Base-by-base conservation (phyloP, 2,329 filamentous ascomycete genomes). In the Alternaria rosae region DNA sequence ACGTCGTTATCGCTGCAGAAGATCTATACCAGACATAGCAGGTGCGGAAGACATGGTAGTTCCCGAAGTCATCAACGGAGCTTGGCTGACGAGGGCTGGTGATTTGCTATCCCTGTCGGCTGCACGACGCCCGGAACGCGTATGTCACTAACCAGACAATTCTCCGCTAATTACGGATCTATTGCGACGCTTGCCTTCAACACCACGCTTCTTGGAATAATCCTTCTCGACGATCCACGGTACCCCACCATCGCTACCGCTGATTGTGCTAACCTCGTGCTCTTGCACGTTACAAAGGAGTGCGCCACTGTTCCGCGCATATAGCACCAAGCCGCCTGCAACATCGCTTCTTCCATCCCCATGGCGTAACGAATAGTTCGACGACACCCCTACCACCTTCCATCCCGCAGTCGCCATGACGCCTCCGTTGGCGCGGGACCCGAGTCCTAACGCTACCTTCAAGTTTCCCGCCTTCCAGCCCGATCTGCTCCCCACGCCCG, bases 401-500 rank as follows among this genome's bases (percentile, higher is more conserved):
- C 32, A 54, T 38, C 59, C 58, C 44, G 53, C 65, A 62, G 59
- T 66, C 70, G 67, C 67, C 50, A 78, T 78, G 75, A 67, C 69
- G 51, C 68, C 75, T 23, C 69, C 65, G 48, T 70, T 73, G 61
- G 72, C 70, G 54, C 65, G 69, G 54, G 74, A 76, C 62, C 57
- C 73, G 54, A 73, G 68, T 57, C 66, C 76, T 54, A 69, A 75
- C 38, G 68, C 75, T 64, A 83, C 76, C 12, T 80, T 80, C 72
- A 81, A 81, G 63, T 84, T 84, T 70, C 82, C 82, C 41, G 75
- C 82, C 64, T 80, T 83, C 67, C 77, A 80, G 62, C 78, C 77
- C 35, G 79, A 82, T 32, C 70, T 80, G 51, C 72, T 80, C 20
- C 78, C 78, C 13, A 77, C 74, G 53, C 75, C 78, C 43, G 73